Conservation (phyloP, 345 rosid genomes). For the Hypericum androsaemum region DNA sequence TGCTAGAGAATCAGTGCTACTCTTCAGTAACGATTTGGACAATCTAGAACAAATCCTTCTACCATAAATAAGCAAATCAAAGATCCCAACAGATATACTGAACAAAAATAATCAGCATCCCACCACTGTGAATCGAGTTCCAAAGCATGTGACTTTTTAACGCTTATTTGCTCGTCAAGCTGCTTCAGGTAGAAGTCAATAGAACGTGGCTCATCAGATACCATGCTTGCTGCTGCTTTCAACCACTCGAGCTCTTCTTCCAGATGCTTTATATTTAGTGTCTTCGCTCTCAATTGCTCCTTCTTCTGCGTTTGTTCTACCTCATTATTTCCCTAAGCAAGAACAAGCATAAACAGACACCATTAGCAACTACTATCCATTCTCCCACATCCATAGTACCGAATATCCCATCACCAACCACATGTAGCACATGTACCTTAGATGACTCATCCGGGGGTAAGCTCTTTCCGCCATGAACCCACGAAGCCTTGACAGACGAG, state of each 20-base stretch:
- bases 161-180: constrained; percentile 37
- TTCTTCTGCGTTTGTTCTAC: constrained; percentile 21
- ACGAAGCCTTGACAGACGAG: too few relatives aligned
- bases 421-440: constrained; percentile 38
- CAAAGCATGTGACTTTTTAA: constrained; percentile 26
- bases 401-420: too few relatives aligned
- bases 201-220: constrained; percentile 35
- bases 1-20: constrained; percentile 5
- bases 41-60: too few relatives aligned
- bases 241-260: constrained; percentile 44
- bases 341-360: constrained; percentile 12
- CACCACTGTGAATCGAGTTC: constrained; percentile 53
- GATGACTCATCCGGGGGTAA: constrained; percentile 18
- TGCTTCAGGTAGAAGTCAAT: constrained; percentile 37
- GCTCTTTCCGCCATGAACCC: too few relatives aligned
- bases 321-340: constrained; percentile 27
- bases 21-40: not conserved
- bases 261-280: constrained; percentile 32
- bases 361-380: not conserved
- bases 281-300: constrained; percentile 32
- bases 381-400: too few relatives aligned
- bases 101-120: constrained; percentile 6
- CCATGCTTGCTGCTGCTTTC: constrained; percentile 46
- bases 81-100: too few relatives aligned
- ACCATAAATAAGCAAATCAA: too few relatives aligned